phyloP scores from a whole-genome alignment of 352 stramenopile species.

The Phytopythium montanum region DNA sequence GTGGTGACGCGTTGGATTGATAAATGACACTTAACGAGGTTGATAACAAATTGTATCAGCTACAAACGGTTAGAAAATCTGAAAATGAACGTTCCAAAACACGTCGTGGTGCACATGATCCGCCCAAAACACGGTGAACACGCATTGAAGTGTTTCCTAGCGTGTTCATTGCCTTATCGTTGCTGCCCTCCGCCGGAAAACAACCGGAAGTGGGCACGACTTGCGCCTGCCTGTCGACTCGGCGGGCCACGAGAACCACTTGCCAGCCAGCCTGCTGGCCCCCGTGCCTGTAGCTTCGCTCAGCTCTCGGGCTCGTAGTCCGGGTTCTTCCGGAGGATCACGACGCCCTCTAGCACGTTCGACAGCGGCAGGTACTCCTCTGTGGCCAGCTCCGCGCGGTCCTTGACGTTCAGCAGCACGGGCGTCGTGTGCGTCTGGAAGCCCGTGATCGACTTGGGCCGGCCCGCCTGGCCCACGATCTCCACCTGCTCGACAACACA shows the following conservation, averaged over 20 bases:
- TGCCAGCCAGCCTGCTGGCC: too few species aligned
- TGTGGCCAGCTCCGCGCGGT: conserved; percentile 97
- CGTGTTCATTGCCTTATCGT: conserved; percentile 2
- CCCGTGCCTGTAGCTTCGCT: too few species aligned
- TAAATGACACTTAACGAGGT: background rate
- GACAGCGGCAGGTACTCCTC: conserved; percentile 96
- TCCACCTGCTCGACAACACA: conserved; percentile 77
- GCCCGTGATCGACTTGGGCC: conserved; percentile 99
- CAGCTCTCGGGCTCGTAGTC: conserved; percentile 85
- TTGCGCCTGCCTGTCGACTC: conserved; percentile 2
- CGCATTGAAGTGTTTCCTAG: background rate
- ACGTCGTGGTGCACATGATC: background rate
- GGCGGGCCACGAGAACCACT: background rate
- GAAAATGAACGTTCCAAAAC: background rate
- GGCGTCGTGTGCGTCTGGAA: conserved; percentile 99
- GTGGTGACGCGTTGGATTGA: background rate
- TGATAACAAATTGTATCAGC: too few species aligned
- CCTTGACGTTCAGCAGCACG: conserved; percentile 96
- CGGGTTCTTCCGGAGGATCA: conserved; percentile 98
- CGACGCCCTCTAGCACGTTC: conserved; percentile 97
- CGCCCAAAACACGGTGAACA: background rate
- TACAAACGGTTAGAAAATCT: too few species aligned
- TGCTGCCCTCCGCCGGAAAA: background rate
- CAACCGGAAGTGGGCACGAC: background rate
- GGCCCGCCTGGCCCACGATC: conserved; percentile 98